phyloP scores from a whole-genome alignment of 2,329 filamentous ascomycete genomes.

The Septoria linicola region DNA sequence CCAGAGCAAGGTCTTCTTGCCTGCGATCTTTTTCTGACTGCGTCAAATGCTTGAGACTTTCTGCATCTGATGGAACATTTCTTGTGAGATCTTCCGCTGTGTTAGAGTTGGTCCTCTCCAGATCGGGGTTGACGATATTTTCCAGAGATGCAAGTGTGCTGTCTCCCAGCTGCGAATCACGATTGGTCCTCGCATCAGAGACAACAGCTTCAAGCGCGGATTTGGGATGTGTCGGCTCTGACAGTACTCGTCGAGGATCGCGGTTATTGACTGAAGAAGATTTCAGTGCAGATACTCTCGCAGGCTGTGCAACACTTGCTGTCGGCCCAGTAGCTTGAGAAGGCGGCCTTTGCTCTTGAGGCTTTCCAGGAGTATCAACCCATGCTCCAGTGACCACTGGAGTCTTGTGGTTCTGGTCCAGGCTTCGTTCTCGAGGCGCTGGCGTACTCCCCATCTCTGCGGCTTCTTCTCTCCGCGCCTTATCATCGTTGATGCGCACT shows the following conservation, averaged over 20 bases:
- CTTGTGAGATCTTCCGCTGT: slow-evolving; percentile 12
- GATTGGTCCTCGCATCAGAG: slow-evolving; percentile 37
- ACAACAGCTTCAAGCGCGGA: slow-evolving; percentile 44
- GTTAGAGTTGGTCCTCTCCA: slow-evolving; percentile 29
- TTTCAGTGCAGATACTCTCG: slow-evolving; percentile 2
- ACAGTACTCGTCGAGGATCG: slow-evolving; percentile 12
- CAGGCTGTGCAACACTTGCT: not conserved
- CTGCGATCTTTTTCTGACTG: slow-evolving; percentile 45
- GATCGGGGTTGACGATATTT: slow-evolving; percentile 41
- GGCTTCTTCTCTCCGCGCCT: slow-evolving; percentile 12
- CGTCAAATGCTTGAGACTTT: slow-evolving; percentile 27
- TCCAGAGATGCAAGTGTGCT: slow-evolving; percentile 51
- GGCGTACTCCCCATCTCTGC: slow-evolving; percentile 8
- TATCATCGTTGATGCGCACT: slow-evolving; percentile 16
- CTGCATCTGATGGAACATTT: slow-evolving; percentile 9
- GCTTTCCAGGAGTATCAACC: slow-evolving; percentile 8
- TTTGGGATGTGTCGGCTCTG: slow-evolving; percentile 28
- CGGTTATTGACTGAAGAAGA: slow-evolving; percentile 1
- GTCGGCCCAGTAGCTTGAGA: not conserved
- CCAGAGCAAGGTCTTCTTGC: slow-evolving; percentile 44
- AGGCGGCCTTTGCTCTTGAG: not conserved
- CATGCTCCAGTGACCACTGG: slow-evolving; percentile 10
- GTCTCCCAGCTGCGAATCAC: slow-evolving; percentile 42
- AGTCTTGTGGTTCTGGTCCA: slow-evolving; percentile 2
- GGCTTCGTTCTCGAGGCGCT: slow-evolving; percentile 1